These are phyloP conservation scores for Hypocrella siamensis DNA, from an alignment of 2,329 filamentous ascomycete species.

Conservation along the genomic window DNA sequence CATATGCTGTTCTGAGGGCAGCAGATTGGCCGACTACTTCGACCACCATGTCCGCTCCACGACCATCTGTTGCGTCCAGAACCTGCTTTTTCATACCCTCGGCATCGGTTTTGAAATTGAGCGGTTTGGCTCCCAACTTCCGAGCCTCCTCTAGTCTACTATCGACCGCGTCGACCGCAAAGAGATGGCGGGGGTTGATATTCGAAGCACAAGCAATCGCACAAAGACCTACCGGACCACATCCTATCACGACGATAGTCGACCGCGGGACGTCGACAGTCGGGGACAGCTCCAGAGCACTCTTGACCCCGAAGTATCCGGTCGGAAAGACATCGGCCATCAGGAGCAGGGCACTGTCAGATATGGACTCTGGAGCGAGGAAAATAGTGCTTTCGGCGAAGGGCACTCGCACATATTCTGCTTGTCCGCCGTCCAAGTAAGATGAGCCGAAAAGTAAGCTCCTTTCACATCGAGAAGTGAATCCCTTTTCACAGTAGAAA, in stretches of 20 bases:
- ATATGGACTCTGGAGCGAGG: constrained; percentile 50
- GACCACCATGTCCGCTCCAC: constrained; percentile 75
- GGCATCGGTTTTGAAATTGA: constrained; percentile 54
- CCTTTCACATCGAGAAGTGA: constrained; percentile 62
- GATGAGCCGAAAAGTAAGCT: constrained; percentile 54
- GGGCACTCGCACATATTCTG: constrained; percentile 70
- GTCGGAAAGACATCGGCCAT: constrained; percentile 93
- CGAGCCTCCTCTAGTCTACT: constrained; percentile 59
- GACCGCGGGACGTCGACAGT: constrained; percentile 25
- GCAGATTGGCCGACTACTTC: constrained; percentile 60
- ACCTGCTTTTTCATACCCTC: constrained; percentile 53
- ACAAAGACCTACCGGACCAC: constrained; percentile 74
- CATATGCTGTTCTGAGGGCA: constrained; percentile 54
- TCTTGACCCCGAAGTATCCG: constrained; percentile 69
- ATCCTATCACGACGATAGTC: constrained; percentile 68
- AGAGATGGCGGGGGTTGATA: constrained; percentile 57
- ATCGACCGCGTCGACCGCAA: constrained; percentile 67
- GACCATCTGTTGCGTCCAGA: constrained; percentile 58
- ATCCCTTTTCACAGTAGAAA: constrained; percentile 70
- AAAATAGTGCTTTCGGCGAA: constrained; percentile 68
- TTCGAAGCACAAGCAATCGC: constrained; percentile 65
- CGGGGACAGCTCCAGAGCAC: constrained; percentile 51
- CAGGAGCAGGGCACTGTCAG: constrained; percentile 60
- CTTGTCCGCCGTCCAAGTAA: constrained; percentile 61
- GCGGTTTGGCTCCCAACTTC: constrained; percentile 62